Base-by-base conservation (phyloP, 2,329 filamentous ascomycete genomes). In the Cladosporium cucumerinum region DNA sequence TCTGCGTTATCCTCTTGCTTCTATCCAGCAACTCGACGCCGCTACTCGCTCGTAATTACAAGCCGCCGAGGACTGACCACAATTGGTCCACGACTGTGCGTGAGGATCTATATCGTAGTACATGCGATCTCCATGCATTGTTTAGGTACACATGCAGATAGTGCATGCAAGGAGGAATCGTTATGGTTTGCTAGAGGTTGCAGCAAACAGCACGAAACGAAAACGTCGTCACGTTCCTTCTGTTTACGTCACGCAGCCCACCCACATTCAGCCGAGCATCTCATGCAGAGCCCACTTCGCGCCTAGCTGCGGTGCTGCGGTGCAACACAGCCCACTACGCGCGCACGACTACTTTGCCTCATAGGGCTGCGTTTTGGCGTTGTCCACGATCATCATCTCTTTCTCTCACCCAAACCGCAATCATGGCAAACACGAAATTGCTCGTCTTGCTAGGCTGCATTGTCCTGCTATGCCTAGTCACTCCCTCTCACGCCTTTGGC, bases 221-320 rank as follows among this genome's bases (percentile, higher is more conserved):
- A 11, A 32, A 54, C 54, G 32, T n/a, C 21, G 30, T 39, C 54
- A 57, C 34, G 54, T 39, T 30, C 49, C 23, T 26, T 82, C 72
- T 86, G 87, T 77, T 87, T 91, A 66, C 86, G 87, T 90, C 69
- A 25, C 43, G 54, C 30, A 54, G 51, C 51, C 51, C 51, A 49
- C 51, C 51, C 51, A 49, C 49, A 43, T 54, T 54, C 51, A 54
- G 51, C 51, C 32, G 51, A 32, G 26, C 51, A 54, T 54, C 51
- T 54, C 51, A 54, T 57, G 66, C 48, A 65, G 43, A 64, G 65
- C 26, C 34, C n/a, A 52, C 49, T 52, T 30, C 26, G 49, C 26
- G 49, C 25, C 26, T 32, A 57, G 52, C 58, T 48, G 48, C 46
- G 5, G 46, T 51, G 52, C 58, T 48, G 46, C 46, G 5, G 58